Conservation (phyloP, 2,329 filamentous ascomycete genomes). For the Didymella keratinophila region DNA sequence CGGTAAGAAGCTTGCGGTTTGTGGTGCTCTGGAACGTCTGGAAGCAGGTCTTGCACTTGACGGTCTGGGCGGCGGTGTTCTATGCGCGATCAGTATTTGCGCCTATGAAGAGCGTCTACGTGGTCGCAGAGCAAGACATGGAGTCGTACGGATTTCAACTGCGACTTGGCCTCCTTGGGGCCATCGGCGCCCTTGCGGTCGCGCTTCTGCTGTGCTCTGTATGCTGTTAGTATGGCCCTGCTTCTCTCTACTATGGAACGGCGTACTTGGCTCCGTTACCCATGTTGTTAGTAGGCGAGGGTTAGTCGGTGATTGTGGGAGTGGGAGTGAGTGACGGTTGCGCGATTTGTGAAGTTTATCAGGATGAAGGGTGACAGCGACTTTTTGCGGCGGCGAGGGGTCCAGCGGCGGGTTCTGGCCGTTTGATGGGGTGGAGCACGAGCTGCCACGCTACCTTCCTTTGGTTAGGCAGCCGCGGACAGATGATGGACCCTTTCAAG, state of each 20-base stretch:
- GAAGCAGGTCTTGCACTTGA: constrained; percentile 80
- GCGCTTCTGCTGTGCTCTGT: constrained; percentile 50
- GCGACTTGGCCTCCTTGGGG: constrained; percentile 46
- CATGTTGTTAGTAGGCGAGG: constrained; percentile 35
- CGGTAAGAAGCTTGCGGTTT: constrained; percentile 72
- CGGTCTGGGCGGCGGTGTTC: constrained; percentile 77
- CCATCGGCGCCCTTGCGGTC: constrained; percentile 46
- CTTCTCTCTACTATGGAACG: neutral
- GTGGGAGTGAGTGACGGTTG: constrained; percentile 11
- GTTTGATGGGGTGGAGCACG: constrained; percentile 20
- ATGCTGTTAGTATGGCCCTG: constrained; percentile 28
- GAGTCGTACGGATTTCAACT: constrained; percentile 47
- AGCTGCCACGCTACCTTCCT: constrained; percentile 18
- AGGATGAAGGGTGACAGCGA: constrained; percentile 27
- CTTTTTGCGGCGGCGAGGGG: constrained; percentile 36
- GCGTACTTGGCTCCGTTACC: constrained; percentile 52
- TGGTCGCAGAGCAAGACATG: neutral
- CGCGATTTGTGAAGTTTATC: constrained; percentile 20
- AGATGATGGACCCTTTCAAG: constrained; percentile 20
- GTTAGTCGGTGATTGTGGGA: constrained; percentile 27
- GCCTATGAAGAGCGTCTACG: neutral
- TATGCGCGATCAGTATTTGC: constrained; percentile 43
- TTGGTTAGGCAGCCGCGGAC: constrained; percentile 25
- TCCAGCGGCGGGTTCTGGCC: constrained; percentile 29
- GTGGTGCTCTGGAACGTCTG: constrained; percentile 81